Conservation (phyloP, 768 basidiomycete genomes). For the Tricholoma saponaceum region DNA sequence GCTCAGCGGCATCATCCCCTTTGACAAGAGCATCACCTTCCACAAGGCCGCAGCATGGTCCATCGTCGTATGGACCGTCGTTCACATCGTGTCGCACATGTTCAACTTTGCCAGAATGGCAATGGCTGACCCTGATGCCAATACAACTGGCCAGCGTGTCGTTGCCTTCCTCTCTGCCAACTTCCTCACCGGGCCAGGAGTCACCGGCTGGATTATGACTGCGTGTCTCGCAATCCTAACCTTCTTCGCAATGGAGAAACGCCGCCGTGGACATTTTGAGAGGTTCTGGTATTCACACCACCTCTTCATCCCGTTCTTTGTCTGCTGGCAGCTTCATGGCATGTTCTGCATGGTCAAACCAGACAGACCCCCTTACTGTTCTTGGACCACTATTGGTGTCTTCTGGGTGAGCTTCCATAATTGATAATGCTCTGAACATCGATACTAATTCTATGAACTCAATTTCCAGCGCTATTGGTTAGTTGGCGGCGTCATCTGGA, state of each 20-base stretch:
- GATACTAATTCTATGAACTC: conserved; percentile 3
- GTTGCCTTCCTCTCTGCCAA: conserved; percentile 74
- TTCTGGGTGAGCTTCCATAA: conserved; percentile 76
- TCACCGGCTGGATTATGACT: conserved; percentile 90
- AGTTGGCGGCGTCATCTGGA: conserved; percentile 82
- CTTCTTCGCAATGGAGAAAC: conserved; percentile 81
- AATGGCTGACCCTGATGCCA: conserved; percentile 47
- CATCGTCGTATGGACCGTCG: conserved; percentile 69
- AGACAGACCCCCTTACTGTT: conserved; percentile 85
- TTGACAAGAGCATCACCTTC: conserved; percentile 90
- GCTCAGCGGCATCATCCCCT: conserved; percentile 82
- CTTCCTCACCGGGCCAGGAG: conserved; percentile 78
- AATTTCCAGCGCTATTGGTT: conserved; percentile 78
- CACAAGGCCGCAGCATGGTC: conserved; percentile 92
- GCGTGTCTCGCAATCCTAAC: conserved; percentile 72
- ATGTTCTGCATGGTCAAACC: conserved; percentile 98
- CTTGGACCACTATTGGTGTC: conserved; percentile 79
- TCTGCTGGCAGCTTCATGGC: conserved; percentile 91
- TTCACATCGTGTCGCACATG: conserved; percentile 85
- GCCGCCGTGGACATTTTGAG: conserved; percentile 76
- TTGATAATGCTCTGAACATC: not conserved
- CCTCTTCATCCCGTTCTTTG: conserved; percentile 90
- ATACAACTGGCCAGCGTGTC: conserved; percentile 49
- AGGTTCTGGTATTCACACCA: conserved; percentile 88
- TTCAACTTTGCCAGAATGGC: conserved; percentile 76